Evolutionary conservation across 2,329 filamentous ascomycete species (phyloP).

Genomic region (Curvularia spicifera): DNA sequence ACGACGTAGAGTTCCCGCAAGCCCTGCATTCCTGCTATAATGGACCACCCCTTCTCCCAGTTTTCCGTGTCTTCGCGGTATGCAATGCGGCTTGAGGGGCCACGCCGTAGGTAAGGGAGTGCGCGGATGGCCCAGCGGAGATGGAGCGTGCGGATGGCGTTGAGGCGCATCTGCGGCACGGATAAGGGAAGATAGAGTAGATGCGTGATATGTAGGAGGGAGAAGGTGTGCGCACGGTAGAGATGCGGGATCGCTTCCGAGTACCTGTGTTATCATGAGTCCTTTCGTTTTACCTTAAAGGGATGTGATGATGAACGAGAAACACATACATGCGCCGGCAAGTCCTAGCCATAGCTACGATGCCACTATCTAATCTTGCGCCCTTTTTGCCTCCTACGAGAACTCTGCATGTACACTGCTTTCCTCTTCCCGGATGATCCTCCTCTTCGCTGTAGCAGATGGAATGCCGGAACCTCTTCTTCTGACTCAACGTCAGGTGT

Average conservation of each 20-base stretch:
- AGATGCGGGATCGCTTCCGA: slow-evolving; percentile 40
- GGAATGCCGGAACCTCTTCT: slow-evolving; percentile 43
- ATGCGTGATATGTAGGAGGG: slow-evolving; percentile 44
- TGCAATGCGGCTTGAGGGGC: slow-evolving; percentile 27
- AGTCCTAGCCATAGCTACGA: slow-evolving; percentile 26
- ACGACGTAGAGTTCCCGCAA: slow-evolving; percentile 37
- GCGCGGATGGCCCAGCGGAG: slow-evolving; percentile 46
- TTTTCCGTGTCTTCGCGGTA: slow-evolving; percentile 47
- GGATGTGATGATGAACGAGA: not conserved
- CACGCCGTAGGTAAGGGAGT: slow-evolving; percentile 41
- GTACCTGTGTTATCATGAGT: slow-evolving; percentile 31
- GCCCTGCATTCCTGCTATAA: slow-evolving; percentile 36
- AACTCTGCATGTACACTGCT: slow-evolving; percentile 39
- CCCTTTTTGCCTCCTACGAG: slow-evolving; percentile 35
- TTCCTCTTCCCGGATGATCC: not conserved
- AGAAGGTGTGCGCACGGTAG: slow-evolving; percentile 42
- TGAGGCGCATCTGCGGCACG: slow-evolving; percentile 34
- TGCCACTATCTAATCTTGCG: slow-evolving; percentile 18
- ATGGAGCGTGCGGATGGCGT: slow-evolving; percentile 37
- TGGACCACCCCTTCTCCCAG: slow-evolving; percentile 41
- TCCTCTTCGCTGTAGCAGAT: slow-evolving; percentile 30
- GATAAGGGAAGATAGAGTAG: slow-evolving; percentile 42
- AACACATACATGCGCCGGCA: slow-evolving; percentile 41
- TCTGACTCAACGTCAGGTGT: slow-evolving; percentile 41
- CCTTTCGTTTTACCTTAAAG: not conserved